These are phyloP conservation scores for Acacia pycnantha DNA, from an alignment of 331 rosid species.

Conservation along the genomic window DNA sequence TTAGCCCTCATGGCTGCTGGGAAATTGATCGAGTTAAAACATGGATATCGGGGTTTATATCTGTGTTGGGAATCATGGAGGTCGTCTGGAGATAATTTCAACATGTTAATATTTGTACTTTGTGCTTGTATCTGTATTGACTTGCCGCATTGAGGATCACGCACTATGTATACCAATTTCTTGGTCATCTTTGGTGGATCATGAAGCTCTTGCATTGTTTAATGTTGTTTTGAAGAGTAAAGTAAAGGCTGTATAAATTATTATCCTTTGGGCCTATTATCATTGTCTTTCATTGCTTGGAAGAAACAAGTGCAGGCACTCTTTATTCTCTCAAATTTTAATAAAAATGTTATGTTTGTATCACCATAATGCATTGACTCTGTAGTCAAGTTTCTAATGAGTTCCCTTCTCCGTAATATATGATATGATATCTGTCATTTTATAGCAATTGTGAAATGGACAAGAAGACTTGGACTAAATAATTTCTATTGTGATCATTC, in stretches of 20 bases:
- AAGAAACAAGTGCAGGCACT: neutral
- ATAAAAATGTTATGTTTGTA: neutral
- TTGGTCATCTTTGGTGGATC: slow-evolving; percentile 16
- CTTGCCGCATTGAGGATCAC: slow-evolving; percentile 31
- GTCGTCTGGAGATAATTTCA: slow-evolving; percentile 3
- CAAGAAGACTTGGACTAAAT: slow-evolving; percentile 3
- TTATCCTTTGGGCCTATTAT: neutral
- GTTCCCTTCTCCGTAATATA: neutral
- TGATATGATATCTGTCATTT: neutral
- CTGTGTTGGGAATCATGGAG: slow-evolving; percentile 17
- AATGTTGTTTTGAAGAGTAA: neutral
- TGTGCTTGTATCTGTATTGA: slow-evolving; percentile 2
- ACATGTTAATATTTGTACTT: slow-evolving; percentile 1
- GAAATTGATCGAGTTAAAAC: slow-evolving; percentile 27
- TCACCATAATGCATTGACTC: neutral
- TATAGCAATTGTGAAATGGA: neutral
- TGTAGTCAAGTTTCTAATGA: slow-evolving; percentile 12
- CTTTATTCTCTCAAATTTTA: slow-evolving; percentile 7
- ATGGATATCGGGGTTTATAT: slow-evolving; percentile 12
- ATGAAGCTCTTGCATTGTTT: slow-evolving; percentile 12
- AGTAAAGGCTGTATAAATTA: neutral
- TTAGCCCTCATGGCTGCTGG: slow-evolving; percentile 14
- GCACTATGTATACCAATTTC: neutral
- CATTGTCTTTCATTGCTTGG: neutral
- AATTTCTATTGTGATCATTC: neutral